phyloP scores from a whole-genome alignment of 345 rosid genomes.

The Brassica nigra region DNA sequence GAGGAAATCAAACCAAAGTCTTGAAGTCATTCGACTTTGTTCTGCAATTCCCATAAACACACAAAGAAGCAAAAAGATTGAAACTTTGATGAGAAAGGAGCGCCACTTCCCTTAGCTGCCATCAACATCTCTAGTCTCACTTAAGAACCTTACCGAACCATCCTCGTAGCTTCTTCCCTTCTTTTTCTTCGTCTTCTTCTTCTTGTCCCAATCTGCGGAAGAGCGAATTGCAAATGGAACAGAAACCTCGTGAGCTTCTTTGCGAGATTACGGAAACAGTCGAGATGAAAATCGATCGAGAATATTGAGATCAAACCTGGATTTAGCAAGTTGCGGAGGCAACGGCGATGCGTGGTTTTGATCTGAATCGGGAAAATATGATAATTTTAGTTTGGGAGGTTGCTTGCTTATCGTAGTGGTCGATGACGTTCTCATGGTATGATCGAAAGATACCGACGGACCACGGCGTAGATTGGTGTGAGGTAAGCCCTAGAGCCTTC shows the following conservation, averaged over 20 bases:
- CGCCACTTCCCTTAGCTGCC: too few relatives aligned
- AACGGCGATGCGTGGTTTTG: slow-evolving; percentile 2
- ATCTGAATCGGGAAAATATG: neutral
- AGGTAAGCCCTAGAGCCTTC: too few relatives aligned
- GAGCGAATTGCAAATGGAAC: slow-evolving; percentile 73
- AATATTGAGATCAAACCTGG: slow-evolving; percentile 17
- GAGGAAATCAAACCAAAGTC: too few relatives aligned
- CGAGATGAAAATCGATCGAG: neutral
- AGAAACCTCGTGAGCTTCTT: slow-evolving; percentile 68
- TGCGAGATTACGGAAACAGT: neutral
- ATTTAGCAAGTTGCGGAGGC: neutral
- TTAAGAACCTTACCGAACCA: slow-evolving; percentile 28
- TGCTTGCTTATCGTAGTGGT: neutral
- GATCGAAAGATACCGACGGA: too few relatives aligned
- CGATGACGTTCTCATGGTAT: too few relatives aligned
- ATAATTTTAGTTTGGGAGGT: neutral
- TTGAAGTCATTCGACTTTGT: too few relatives aligned
- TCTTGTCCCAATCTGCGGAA: slow-evolving; percentile 76
- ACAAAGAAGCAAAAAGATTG: too few relatives aligned
- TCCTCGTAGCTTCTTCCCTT: slow-evolving; percentile 17
- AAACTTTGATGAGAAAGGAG: too few relatives aligned
- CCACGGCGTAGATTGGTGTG: too few relatives aligned
- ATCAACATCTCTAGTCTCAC: slow-evolving; percentile 34
- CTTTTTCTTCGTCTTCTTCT: slow-evolving; percentile 45
- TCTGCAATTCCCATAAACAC: too few relatives aligned